Base-by-base conservation (phyloP, 371 early-diverging fungal genomes). In the Mucor racemosus region DNA sequence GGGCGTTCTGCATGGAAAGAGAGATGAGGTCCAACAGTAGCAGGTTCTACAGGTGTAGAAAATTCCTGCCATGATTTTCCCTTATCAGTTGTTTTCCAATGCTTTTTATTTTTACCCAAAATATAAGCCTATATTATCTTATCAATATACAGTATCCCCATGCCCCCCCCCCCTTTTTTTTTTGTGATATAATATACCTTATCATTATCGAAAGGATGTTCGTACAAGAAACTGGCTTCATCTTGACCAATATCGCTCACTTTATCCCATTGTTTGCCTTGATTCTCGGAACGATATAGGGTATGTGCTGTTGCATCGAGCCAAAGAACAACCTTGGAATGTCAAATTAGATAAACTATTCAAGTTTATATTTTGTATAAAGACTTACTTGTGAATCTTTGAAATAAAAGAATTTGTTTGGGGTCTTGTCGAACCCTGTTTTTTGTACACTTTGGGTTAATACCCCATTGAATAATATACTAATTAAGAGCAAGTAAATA, bases 21-120 rank as follows among this genome's bases (percentile, higher is more conserved):
- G 7, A 94, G 72, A 35, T 77, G 77, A 56, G 69, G 67, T 7
- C 64, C 68, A 9, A 65, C 72, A 0, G 72, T 72, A 6, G 82
- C 76, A 4, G 90, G 86, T 34, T 70, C 75, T 3, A 73, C 60
- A 2, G 79, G 83, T 6, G 90, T 87, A 7, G 75, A 68, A 66
- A 93, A 92, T 21, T 72, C 35, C 31, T 79, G 76, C 93, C 93
- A 94, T 7, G 86, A 76, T 35, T 64, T 76, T 35, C 92, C 93
- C 58, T 78, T 72, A 66, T 94, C 90, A 7, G 60, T 63, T 8
- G 93, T 90, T 46, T 81, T 79, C 84, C 88, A 92, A 62, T 93
- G 93, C 7, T 59, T 81, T 36, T 68, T 88, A 19, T 65, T 76
- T 31, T 62, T 66, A 9, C 91, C 87, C 42, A 91, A 58, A 38